These are phyloP conservation scores for Thalassiosira ordinaria DNA, from an alignment of 352 stramenopile species.

Conservation along the genomic window DNA sequence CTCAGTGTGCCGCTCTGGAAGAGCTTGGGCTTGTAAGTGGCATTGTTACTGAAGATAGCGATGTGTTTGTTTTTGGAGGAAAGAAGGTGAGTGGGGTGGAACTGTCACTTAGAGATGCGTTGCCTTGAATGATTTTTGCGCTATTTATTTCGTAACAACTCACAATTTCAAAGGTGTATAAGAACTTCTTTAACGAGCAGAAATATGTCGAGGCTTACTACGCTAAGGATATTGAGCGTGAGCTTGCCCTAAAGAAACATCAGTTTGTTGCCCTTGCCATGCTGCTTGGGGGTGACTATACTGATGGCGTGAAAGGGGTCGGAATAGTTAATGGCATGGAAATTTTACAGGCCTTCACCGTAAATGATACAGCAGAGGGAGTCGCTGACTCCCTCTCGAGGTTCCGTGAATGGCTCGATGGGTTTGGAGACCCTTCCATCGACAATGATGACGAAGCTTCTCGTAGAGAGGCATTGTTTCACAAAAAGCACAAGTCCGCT, in stretches of 20 bases:
- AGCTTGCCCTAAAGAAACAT: constrained; percentile 92
- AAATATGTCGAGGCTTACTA: constrained; percentile 99
- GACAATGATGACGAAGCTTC: constrained; percentile 80
- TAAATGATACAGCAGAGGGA: constrained; percentile 78
- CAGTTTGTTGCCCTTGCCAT: constrained; percentile 90
- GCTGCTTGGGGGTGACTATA: constrained; percentile 97
- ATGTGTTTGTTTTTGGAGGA: constrained; percentile 95
- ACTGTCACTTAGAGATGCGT: too few species aligned
- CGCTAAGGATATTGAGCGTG: constrained; percentile 90
- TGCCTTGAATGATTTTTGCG: too few species aligned
- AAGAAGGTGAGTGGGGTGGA: constrained; percentile 52
- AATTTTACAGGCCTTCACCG: constrained; percentile 85
- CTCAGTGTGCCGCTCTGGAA: constrained; percentile 97
- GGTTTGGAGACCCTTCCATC: constrained; percentile 68
- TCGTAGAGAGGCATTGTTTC: constrained; percentile 87
- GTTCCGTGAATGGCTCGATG: constrained; percentile 90
- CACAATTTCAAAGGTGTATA: constrained; percentile 91
- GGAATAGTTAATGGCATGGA: constrained; percentile 93
- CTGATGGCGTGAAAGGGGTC: constrained; percentile 89
- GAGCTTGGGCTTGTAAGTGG: constrained; percentile 94
- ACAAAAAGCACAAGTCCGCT: constrained; percentile 91
- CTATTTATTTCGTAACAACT: too few species aligned
- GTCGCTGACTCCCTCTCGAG: constrained; percentile 72
- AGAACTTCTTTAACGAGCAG: constrained; percentile 99
- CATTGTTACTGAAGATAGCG: constrained; percentile 98